Conservation (phyloP, 148 eudicot species). For the Rhododendron williamsianum region DNA sequence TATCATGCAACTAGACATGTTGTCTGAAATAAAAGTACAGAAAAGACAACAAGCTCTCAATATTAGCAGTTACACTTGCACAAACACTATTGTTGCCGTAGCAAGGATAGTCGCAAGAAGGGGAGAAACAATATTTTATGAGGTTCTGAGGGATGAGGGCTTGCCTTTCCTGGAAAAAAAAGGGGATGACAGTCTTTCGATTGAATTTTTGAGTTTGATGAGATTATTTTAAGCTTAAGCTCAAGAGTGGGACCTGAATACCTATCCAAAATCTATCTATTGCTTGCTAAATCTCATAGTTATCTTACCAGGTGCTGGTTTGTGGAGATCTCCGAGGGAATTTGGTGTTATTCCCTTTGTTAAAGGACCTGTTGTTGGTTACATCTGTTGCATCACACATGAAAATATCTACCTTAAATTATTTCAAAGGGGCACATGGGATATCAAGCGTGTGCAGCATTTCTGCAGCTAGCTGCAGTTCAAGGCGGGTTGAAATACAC, state of each 20-base stretch:
- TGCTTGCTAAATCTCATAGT: constrained; percentile 5
- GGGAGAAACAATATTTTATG: neutral
- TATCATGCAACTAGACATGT: neutral
- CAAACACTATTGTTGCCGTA: neutral
- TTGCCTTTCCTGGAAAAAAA: neutral
- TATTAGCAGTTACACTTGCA: neutral
- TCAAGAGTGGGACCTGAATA: neutral
- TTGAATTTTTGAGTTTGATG: neutral
- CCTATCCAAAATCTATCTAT: neutral
- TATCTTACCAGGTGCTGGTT: constrained; percentile 54
- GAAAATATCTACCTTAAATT: constrained; percentile 41
- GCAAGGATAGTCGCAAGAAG: neutral
- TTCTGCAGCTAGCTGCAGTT: constrained; percentile 38
- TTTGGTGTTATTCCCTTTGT: constrained; percentile 64
- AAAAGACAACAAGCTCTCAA: neutral
- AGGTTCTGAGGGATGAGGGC: neutral
- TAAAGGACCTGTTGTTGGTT: constrained; percentile 35
- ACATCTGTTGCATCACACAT: constrained; percentile 28
- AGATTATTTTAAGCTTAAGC: neutral
- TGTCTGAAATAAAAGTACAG: neutral
- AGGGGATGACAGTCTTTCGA: neutral
- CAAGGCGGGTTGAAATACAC: constrained; percentile 49
- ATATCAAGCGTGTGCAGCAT: constrained; percentile 88
- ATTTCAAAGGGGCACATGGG: constrained; percentile 98
- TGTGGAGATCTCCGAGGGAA: constrained; percentile 99